Evolutionary conservation across 148 eudicot species (phyloP).

Genomic region (Nepenthes gracilis): DNA sequence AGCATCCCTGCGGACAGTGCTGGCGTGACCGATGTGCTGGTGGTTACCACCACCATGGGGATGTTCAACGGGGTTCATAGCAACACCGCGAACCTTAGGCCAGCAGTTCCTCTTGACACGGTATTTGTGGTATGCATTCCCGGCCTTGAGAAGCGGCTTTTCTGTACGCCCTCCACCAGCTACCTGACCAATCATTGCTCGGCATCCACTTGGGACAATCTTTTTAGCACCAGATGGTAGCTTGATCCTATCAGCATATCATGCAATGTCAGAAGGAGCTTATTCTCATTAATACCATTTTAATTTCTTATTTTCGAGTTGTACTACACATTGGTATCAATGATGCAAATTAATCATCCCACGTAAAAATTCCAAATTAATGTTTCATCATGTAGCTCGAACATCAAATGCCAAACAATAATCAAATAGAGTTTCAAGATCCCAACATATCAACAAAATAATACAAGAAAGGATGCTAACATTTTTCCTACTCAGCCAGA

Average conservation of each 20-base stretch:
- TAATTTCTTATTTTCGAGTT: too few relatives aligned
- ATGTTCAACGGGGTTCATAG: slow-evolving; percentile 44
- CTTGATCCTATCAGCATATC: slow-evolving; percentile 18
- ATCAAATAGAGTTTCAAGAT: too few relatives aligned
- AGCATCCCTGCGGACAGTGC: slow-evolving; percentile 35
- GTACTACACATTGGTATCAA: too few relatives aligned
- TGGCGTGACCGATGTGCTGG: slow-evolving; percentile 39
- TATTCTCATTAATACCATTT: not conserved
- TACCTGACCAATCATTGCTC: slow-evolving; percentile 35
- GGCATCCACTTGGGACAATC: slow-evolving; percentile 33
- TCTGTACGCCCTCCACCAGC: slow-evolving; percentile 45
- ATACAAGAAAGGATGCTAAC: too few relatives aligned
- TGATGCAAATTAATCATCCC: too few relatives aligned
- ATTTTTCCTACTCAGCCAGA: too few relatives aligned
- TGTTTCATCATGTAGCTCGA: too few relatives aligned
- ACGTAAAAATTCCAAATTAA: too few relatives aligned
- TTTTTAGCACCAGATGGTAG: slow-evolving; percentile 38
- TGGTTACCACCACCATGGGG: slow-evolving; percentile 45
- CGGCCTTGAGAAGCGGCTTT: slow-evolving; percentile 36
- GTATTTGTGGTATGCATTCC: slow-evolving; percentile 38
- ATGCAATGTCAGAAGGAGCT: not conserved
- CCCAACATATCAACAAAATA: too few relatives aligned
- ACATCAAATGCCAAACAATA: too few relatives aligned
- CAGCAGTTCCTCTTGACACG: slow-evolving; percentile 36
- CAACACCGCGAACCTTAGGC: slow-evolving; percentile 46